A percentile compares a stretch with the other conserved stretches of the same genome.
These are phyloP conservation scores for Ceratocystis lukuohia DNA, from an alignment of 2,329 filamentous ascomycete genomes.

Conservation along the genomic window DNA sequence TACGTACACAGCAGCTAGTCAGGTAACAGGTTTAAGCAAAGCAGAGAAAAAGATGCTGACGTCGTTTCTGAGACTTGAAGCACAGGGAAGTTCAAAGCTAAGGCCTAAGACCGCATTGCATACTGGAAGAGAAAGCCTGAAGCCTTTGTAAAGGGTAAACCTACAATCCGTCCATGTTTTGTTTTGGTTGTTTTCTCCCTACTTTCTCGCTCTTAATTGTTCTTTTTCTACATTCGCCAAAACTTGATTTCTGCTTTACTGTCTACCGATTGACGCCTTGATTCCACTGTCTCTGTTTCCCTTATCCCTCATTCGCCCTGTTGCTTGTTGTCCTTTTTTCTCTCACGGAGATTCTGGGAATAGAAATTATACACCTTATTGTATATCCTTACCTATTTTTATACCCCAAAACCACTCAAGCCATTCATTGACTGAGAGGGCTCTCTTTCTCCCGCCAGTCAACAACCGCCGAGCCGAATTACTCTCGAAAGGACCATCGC, in stretches of 20 bases:
- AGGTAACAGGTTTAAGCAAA: neutral
- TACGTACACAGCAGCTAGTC: neutral
- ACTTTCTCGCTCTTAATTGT: neutral
- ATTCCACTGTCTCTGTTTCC: neutral
- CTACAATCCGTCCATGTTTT: neutral
- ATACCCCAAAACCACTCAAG: constrained; percentile 9
- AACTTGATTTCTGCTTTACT: neutral
- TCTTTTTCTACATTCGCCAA: neutral
- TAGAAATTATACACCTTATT: neutral
- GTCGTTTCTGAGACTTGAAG: neutral
- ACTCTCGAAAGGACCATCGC: neutral
- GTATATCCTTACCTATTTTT: constrained; percentile 6
- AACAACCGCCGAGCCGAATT: neutral
- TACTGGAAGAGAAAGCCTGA: too few relatives aligned
- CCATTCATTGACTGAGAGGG: neutral
- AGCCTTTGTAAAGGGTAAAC: neutral
- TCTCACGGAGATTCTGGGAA: neutral
- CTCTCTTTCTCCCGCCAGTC: neutral
- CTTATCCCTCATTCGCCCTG: neutral
- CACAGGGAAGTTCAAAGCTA: neutral
- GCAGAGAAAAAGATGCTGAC: constrained; percentile 6
- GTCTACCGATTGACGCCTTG: neutral
- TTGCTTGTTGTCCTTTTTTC: neutral
- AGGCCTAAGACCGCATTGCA: neutral
- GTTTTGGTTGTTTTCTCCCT: constrained; percentile 3